Base-by-base conservation (phyloP, 106 monocot species). In the Dendrobium huoshanense region DNA sequence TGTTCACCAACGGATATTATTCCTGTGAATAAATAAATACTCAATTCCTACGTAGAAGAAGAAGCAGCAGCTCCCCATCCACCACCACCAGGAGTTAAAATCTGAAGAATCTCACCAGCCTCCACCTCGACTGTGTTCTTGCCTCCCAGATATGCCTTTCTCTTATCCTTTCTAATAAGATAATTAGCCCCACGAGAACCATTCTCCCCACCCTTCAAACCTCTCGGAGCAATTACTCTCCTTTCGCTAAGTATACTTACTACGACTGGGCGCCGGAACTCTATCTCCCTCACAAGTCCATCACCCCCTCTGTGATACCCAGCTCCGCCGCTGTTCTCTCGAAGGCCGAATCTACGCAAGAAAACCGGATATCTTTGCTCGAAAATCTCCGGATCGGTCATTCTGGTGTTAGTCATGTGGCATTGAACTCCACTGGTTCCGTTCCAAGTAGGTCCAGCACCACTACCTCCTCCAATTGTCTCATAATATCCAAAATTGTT, bases 321-420 rank as follows among this genome's bases (percentile, higher is more conserved):
- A 47, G 68, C 79, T 17, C 98, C 98, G 7, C 98, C 98, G 56
- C 98, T 98, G 41, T 86, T 87, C 55, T 89, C 92, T 9, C 95
- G 82, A 2, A 95, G 77, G 19, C 87, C 92, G 73, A 98, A 98
- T 64, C 67, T 88, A 27, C 88, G 92, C 27, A 98, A 76, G 45
- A 87, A 73, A 22, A 98, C 98, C 5, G 98, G 98, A 78, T 92
- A 98, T 16, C 98, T 81, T 81, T 95, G 98, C 88, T 98, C 94
- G 31, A 98, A 92, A 4, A 98, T 95, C 75, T 98, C 97, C 2
- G 97, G 97, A 67, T 98, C 97, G 7, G 95, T 98, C 91, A 98
- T 98, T 78, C 95, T 80, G 1, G 98, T 98, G 78, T 98, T 98
- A 9, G 98, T 98, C 98, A 98, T 98, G 81, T 98, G 98, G 77